Conservation (phyloP, 768 basidiomycete genomes). For the Termitomyces sp. region DNA sequence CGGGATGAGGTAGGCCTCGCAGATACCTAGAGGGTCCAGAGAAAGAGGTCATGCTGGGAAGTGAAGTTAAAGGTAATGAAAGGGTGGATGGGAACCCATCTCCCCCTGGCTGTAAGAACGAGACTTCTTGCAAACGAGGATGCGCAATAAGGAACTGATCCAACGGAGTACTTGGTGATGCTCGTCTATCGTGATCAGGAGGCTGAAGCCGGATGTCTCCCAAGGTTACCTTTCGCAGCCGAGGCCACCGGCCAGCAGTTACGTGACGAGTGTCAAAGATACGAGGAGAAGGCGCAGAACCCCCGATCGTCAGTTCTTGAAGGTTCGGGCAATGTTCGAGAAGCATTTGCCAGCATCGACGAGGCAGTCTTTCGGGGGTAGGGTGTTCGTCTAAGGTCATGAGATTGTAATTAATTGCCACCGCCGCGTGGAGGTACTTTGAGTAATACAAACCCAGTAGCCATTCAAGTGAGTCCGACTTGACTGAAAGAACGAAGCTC, state of each 20-base stretch:
- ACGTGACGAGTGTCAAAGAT: conserved; percentile 33
- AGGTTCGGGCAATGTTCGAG: conserved; percentile 32
- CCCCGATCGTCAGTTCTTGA: conserved; percentile 30
- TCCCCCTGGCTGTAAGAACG: conserved; percentile 26
- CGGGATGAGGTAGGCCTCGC: conserved; percentile 22
- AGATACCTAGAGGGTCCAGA: conserved; percentile 27
- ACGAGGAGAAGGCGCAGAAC: conserved; percentile 31
- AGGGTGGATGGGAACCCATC: conserved; percentile 22
- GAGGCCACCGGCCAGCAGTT: conserved; percentile 30
- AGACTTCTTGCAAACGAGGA: conserved; percentile 21
- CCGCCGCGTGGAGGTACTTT: neutral
- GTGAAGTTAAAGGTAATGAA: conserved; percentile 17
- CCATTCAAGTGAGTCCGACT: conserved; percentile 31
- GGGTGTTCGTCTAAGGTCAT: conserved; percentile 24
- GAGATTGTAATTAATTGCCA: neutral
- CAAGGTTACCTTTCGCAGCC: conserved; percentile 25
- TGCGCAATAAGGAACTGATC: conserved; percentile 29
- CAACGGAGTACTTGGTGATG: conserved; percentile 21
- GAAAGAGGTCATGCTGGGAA: conserved; percentile 25
- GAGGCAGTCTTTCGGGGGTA: conserved; percentile 29
- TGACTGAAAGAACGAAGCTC: conserved; percentile 27
- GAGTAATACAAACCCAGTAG: conserved; percentile 20
- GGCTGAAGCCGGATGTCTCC: conserved; percentile 26
- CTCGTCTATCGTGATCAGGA: conserved; percentile 17
- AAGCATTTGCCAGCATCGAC: conserved; percentile 34